Conservation (phyloP, 2,329 filamentous ascomycete species). For the Phaeomoniella chlamydospora region DNA sequence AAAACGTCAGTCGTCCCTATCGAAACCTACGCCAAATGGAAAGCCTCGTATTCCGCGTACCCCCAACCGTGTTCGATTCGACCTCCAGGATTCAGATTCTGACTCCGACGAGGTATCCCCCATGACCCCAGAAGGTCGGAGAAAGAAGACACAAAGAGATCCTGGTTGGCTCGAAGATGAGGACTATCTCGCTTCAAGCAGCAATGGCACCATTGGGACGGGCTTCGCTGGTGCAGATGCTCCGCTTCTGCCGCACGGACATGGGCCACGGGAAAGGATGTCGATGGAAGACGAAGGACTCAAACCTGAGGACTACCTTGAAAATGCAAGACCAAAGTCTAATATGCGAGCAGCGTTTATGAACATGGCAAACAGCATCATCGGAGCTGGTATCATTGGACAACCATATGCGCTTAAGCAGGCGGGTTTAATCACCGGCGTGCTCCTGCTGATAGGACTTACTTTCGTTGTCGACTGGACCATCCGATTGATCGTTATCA, state of each 20-base stretch:
- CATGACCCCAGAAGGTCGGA: conserved; percentile 2
- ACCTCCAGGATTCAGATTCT: conserved; percentile 28
- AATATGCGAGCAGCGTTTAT: conserved; percentile 82
- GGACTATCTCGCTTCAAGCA: conserved; percentile 39
- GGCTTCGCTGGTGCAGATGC: conserved; percentile 7
- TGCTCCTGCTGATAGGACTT: conserved; percentile 61
- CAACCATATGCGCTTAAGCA: conserved; percentile 95
- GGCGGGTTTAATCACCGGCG: conserved; percentile 70
- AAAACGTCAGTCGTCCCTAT: conserved; percentile 25
- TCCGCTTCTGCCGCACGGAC: conserved; percentile 1
- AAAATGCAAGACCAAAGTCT: conserved; percentile 62
- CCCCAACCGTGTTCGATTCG: conserved; percentile 62
- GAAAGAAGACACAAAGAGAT: conserved; percentile 13
- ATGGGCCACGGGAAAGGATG: background rate
- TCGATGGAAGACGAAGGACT: conserved; percentile 28
- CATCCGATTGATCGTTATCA: conserved; percentile 90
- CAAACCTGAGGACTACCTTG: conserved; percentile 42
- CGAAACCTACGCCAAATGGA: conserved; percentile 22
- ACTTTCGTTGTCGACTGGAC: conserved; percentile 93
- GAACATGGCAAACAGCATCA: conserved; percentile 99
- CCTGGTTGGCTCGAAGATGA: conserved; percentile 41
- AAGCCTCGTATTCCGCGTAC: conserved; percentile 42
- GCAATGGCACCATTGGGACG: conserved; percentile 34
- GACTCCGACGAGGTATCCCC: conserved; percentile 5
- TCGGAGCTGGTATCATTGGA: conserved; percentile 59